phyloP scores from a whole-genome alignment of 805 yeast genomes.

The Saccharomyces paradoxus region DNA sequence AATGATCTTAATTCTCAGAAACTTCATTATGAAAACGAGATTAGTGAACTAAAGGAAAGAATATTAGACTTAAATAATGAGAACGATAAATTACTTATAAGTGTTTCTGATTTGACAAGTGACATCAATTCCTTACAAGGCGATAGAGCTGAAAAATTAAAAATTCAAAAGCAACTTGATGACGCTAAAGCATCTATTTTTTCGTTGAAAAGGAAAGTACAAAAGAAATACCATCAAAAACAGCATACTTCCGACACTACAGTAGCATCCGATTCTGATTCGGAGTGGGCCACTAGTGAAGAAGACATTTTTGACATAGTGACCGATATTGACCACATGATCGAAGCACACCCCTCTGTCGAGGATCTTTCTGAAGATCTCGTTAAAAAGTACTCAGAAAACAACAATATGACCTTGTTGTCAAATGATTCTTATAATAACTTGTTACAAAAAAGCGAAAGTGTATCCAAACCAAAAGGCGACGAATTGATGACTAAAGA shows the following conservation, averaged over 20 bases:
- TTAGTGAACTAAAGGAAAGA: slow-evolving; percentile 41
- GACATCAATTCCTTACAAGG: not conserved
- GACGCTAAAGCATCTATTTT: not conserved
- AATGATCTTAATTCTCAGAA: slow-evolving; percentile 34
- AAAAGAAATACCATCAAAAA: not conserved
- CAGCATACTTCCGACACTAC: not conserved
- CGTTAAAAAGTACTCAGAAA: not conserved
- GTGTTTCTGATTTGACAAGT: not conserved
- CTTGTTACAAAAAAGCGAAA: not conserved
- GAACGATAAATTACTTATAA: slow-evolving; percentile 38
- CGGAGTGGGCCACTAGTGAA: not conserved
- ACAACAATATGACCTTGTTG: not conserved
- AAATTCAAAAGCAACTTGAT: not conserved
- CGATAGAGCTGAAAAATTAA: not conserved
- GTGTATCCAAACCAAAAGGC: not conserved
- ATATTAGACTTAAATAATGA: slow-evolving; percentile 61
- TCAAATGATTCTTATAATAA: not conserved
- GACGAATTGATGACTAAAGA: slow-evolving; percentile 5
- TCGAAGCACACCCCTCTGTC: not conserved
- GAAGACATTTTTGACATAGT: not conserved
- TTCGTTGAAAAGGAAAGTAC: not conserved
- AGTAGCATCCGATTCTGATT: not conserved
- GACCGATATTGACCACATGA: not conserved
- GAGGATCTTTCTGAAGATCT: not conserved
- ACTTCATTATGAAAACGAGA: slow-evolving; percentile 33